Conservation (phyloP, 2,329 filamentous ascomycete species). For the Kalaharituber pfeilii region DNA sequence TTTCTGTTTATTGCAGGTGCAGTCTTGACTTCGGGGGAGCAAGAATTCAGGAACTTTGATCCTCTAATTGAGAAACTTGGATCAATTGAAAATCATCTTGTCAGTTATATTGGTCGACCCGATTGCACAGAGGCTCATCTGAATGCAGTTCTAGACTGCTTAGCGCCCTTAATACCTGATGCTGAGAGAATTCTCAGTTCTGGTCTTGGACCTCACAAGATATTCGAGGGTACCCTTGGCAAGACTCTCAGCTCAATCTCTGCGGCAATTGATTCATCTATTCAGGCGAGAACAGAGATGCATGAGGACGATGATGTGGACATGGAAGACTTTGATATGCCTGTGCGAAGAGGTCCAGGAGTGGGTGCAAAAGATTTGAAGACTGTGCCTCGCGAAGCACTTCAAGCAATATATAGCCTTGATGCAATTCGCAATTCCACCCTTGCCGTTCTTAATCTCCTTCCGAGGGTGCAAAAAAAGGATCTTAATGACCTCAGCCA, state of each 20-base stretch:
- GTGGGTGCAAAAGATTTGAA: constrained; percentile 6
- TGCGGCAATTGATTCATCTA: constrained; percentile 7
- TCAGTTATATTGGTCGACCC: constrained; percentile 25
- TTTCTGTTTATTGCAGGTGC: constrained; percentile 26
- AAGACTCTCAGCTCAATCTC: constrained; percentile 10
- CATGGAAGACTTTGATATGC: constrained; percentile 24
- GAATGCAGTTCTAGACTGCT: constrained; percentile 28
- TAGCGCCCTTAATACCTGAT: constrained; percentile 14
- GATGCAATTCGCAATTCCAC: constrained; percentile 17
- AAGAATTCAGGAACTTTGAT: constrained; percentile 20
- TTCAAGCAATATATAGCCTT: constrained; percentile 18
- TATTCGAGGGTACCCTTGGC: constrained; percentile 13
- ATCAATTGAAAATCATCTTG: constrained; percentile 24
- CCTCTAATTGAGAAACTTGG: constrained; percentile 22
- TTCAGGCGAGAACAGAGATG: constrained; percentile 10
- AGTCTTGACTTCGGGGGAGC: neutral
- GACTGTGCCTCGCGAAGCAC: constrained; percentile 15
- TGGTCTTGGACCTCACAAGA: constrained; percentile 1
- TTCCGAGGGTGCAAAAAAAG: constrained; percentile 10
- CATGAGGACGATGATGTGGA: constrained; percentile 32
- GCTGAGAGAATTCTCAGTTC: constrained; percentile 9
- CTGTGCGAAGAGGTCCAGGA: constrained; percentile 10
- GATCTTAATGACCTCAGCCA: constrained; percentile 11
- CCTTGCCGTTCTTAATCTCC: constrained; percentile 17
- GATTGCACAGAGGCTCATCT: constrained; percentile 31